phyloP scores from a whole-genome alignment of 192 early-diverging fungal genomes.

The Phlyctochytrium bullatum region DNA sequence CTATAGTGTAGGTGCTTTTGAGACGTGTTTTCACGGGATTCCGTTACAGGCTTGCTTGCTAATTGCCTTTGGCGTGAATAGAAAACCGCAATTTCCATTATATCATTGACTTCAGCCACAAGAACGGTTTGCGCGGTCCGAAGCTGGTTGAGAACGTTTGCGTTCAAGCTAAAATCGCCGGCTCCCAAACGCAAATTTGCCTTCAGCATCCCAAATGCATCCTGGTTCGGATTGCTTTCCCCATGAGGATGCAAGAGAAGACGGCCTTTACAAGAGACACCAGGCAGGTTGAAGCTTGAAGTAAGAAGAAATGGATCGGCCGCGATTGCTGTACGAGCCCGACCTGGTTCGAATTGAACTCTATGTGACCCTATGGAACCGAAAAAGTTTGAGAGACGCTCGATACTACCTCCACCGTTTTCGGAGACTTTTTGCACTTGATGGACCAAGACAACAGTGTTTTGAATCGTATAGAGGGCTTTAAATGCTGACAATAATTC shows the following conservation, averaged over 20 bases:
- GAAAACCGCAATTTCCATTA: conserved; percentile 63
- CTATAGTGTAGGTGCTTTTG: conserved; percentile 40
- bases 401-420: not conserved
- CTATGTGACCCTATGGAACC: not conserved
- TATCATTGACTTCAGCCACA: conserved; percentile 72
- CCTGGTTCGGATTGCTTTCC: not conserved
- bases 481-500: conserved; percentile 64
- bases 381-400: not conserved
- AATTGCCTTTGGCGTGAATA: conserved; percentile 34
- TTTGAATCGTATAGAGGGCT: conserved; percentile 54
- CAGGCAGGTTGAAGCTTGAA: not conserved
- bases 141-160: conserved; percentile 74
- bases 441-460: conserved; percentile 52
- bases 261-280: conserved; percentile 7
- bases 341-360: conserved; percentile 21
- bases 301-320: not conserved
- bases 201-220: not conserved
- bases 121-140: conserved; percentile 73
- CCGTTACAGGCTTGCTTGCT: not conserved
- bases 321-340: not conserved
- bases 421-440: no score
- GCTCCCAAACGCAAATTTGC: conserved; percentile 21
- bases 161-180: conserved; percentile 39
- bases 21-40: conserved; percentile 1
- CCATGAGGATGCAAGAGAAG: not conserved